phyloP scores from a whole-genome alignment of 2,329 filamentous ascomycete genomes.

The Aspergillus nomiae region DNA sequence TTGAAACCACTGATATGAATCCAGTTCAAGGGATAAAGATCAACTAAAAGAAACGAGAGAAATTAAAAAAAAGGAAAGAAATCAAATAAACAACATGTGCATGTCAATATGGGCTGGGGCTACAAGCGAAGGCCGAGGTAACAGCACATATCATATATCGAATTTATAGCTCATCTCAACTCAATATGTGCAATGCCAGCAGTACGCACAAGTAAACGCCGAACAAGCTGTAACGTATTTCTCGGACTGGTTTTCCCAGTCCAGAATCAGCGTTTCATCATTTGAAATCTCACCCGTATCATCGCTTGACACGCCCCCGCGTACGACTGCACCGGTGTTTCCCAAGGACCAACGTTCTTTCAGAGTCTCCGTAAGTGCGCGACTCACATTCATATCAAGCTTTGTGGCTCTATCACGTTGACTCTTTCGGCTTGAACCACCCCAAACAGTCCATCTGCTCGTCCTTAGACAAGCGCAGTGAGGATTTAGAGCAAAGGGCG shows the following conservation, averaged over 20 bases:
- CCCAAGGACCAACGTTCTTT: background rate
- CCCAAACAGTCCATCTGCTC: background rate
- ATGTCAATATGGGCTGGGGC: too few species aligned
- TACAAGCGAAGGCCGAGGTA: too few species aligned
- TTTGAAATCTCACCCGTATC: background rate
- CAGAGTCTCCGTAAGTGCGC: background rate
- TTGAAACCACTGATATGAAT: too few species aligned
- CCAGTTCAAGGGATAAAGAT: too few species aligned
- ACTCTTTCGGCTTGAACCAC: background rate
- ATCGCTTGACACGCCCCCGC: background rate
- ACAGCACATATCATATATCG: too few species aligned
- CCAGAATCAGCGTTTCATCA: background rate
- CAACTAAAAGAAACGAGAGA: too few species aligned
- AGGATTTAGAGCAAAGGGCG: background rate
- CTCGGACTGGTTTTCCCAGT: background rate
- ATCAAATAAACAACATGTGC: too few species aligned
- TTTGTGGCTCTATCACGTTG: constrained; percentile 2
- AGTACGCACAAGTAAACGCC: constrained; percentile 9
- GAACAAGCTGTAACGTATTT: constrained; percentile 12
- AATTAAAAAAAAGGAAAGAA: too few species aligned
- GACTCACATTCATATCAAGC: background rate
- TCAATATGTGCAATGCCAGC: constrained; percentile 9
- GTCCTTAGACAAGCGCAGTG: background rate
- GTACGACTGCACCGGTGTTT: background rate
- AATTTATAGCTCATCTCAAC: background rate